These are phyloP conservation scores for Dactylellina drechsleri DNA, from an alignment of 2,329 filamentous ascomycete genomes.

Conservation along the genomic window DNA sequence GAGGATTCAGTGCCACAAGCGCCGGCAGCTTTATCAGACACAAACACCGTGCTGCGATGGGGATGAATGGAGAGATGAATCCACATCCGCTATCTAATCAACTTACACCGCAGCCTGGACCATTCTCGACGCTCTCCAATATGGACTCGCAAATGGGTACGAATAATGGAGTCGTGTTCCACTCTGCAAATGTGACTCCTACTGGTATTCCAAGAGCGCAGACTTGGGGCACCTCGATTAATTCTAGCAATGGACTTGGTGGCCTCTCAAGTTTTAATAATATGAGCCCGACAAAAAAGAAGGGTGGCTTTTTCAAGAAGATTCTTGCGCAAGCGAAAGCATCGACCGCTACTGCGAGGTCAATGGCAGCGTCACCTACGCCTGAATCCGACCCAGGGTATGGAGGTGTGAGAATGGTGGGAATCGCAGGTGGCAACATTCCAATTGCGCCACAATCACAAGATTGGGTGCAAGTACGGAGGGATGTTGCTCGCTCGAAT, in stretches of 20 bases:
- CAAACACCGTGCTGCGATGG: conserved; percentile 69
- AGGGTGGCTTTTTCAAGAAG: conserved; percentile 59
- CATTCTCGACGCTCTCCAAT: conserved; percentile 43
- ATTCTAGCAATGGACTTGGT: conserved; percentile 73
- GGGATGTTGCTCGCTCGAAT: conserved; percentile 95
- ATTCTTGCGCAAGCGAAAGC: conserved; percentile 59
- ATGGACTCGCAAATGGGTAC: conserved; percentile 59
- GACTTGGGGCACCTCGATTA: conserved; percentile 42
- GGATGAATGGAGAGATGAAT: conserved; percentile 66
- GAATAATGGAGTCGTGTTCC: conserved; percentile 61
- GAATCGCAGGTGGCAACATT: conserved; percentile 67
- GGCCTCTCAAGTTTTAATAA: conserved; percentile 72
- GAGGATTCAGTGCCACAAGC: conserved; percentile 92
- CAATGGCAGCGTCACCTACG: conserved; percentile 57
- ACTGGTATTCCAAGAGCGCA: conserved; percentile 61
- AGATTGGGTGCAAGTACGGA: conserved; percentile 97
- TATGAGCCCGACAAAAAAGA: conserved; percentile 58
- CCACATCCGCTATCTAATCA: conserved; percentile 45
- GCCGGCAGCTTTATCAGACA: conserved; percentile 90
- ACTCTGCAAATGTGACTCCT: conserved; percentile 59
- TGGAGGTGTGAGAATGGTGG: conserved; percentile 63
- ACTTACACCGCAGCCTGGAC: conserved; percentile 27
- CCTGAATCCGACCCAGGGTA: conserved; percentile 61
- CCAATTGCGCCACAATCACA: conserved; percentile 63
- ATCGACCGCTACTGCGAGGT: conserved; percentile 58